phyloP scores from a whole-genome alignment of 2,329 filamentous ascomycete genomes.

The Penicillium sp. region DNA sequence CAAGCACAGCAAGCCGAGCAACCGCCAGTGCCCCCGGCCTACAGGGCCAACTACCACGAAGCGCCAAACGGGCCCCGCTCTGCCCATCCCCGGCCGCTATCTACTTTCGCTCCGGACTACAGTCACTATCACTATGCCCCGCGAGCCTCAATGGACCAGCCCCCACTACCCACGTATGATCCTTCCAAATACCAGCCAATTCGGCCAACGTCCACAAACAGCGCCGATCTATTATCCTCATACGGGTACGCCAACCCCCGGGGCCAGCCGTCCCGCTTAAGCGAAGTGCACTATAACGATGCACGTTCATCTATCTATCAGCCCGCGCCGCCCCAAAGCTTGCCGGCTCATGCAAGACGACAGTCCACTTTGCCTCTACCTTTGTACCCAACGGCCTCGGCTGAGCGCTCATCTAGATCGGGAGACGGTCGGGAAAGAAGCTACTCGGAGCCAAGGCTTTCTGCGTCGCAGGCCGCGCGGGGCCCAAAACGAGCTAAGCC shows the following conservation, averaged over 20 bases:
- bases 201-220: constrained; percentile 13
- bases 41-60: constrained; percentile 13
- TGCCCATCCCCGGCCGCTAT: constrained; percentile 22
- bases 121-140: constrained; percentile 15
- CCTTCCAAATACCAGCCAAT: constrained; percentile 32
- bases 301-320: constrained; percentile 17
- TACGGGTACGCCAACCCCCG: constrained; percentile 5
- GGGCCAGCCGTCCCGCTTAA: constrained; percentile 20
- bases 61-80: constrained; percentile 14
- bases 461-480: background rate
- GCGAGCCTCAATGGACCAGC: constrained; percentile 23
- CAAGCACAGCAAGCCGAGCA: constrained; percentile 5
- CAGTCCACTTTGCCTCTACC: constrained; percentile 13
- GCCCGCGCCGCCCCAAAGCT: background rate
- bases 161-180: constrained; percentile 35
- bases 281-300: constrained; percentile 19
- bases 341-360: constrained; percentile 7
- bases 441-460: constrained; percentile 19
- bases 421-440: constrained; percentile 20
- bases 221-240: constrained; percentile 5
- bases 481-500: constrained; percentile 28
- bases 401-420: constrained; percentile 3
- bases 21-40: constrained; percentile 16
- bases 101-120: constrained; percentile 25
- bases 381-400: background rate